Conservation (phyloP, 306 rosid species). For the Corylus avellana region DNA sequence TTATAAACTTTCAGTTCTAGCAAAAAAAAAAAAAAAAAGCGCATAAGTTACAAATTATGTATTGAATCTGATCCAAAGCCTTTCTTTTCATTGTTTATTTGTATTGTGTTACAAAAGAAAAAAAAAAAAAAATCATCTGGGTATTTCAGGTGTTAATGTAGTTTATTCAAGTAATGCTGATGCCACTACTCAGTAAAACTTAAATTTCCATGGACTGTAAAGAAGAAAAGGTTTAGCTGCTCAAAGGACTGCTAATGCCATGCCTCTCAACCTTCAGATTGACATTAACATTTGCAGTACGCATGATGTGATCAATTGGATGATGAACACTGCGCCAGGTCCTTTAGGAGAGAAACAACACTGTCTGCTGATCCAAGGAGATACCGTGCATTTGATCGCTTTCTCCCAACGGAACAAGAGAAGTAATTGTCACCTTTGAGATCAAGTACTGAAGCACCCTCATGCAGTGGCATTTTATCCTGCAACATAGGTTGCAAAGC, state of each 20-base stretch:
- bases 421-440: slow-evolving; percentile 88
- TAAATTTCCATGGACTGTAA: not conserved
- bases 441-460: slow-evolving; percentile 90
- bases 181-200: not conserved
- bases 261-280: slow-evolving; percentile 15
- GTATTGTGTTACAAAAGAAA: not conserved
- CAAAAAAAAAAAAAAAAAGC: too few species aligned
- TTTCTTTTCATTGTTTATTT: not conserved
- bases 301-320: slow-evolving; percentile 16
- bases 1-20: too few species aligned
- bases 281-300: slow-evolving; percentile 1
- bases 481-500: slow-evolving; percentile 44
- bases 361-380: slow-evolving; percentile 65
- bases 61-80: not conserved
- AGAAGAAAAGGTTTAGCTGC: not conserved
- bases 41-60: not conserved
- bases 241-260: not conserved
- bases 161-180: not conserved
- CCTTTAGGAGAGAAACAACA: slow-evolving; percentile 66
- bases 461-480: slow-evolving; percentile 52
- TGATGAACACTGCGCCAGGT: slow-evolving; percentile 48
- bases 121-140: not conserved
- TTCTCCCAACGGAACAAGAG: slow-evolving; percentile 78
- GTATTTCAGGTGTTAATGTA: not conserved
- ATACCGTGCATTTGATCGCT: slow-evolving; percentile 79